Evolutionary conservation across 2,329 filamentous ascomycete genomes (phyloP).

Genomic region (Xylaria sp.): DNA sequence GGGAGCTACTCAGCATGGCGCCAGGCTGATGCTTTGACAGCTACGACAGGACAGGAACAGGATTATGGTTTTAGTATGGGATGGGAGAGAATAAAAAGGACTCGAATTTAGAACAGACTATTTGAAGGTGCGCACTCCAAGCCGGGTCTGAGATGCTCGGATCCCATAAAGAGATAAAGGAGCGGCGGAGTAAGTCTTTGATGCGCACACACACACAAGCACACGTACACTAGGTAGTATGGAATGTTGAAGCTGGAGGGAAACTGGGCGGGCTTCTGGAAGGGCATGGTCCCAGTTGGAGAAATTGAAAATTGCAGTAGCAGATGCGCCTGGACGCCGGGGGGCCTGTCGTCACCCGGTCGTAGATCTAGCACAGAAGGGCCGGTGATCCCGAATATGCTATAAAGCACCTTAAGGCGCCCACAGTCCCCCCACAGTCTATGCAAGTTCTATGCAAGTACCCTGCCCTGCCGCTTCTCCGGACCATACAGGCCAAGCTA

Average conservation of each 20-base stretch:
- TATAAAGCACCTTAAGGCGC: slow-evolving; percentile 9
- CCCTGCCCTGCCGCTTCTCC: not conserved
- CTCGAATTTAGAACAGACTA: slow-evolving; percentile 16
- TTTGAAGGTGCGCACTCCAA: slow-evolving; percentile 30
- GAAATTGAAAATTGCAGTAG: slow-evolving; percentile 27
- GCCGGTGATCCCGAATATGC: slow-evolving; percentile 30
- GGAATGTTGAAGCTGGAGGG: slow-evolving; percentile 21
- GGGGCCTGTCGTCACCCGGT: slow-evolving; percentile 26
- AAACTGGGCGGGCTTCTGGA: slow-evolving; percentile 20
- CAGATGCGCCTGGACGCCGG: slow-evolving; percentile 14
- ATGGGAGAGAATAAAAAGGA: slow-evolving; percentile 5
- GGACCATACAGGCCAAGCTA: not conserved
- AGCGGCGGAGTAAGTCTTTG: slow-evolving; percentile 54
- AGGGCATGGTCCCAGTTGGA: slow-evolving; percentile 17
- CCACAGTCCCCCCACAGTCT: no score
- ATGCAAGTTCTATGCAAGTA: not conserved
- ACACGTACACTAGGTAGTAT: slow-evolving; percentile 15
- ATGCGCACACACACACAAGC: slow-evolving; percentile 6
- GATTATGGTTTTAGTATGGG: slow-evolving; percentile 4
- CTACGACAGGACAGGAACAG: slow-evolving; percentile 20
- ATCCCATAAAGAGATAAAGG: slow-evolving; percentile 42
- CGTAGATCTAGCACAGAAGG: slow-evolving; percentile 23
- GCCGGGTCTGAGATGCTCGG: slow-evolving; percentile 30
- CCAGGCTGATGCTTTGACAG: slow-evolving; percentile 42
- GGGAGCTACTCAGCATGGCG: slow-evolving; percentile 73